These are phyloP conservation scores for Euphorbia celastroides DNA, from an alignment of 441 rosid species.

Conservation along the genomic window DNA sequence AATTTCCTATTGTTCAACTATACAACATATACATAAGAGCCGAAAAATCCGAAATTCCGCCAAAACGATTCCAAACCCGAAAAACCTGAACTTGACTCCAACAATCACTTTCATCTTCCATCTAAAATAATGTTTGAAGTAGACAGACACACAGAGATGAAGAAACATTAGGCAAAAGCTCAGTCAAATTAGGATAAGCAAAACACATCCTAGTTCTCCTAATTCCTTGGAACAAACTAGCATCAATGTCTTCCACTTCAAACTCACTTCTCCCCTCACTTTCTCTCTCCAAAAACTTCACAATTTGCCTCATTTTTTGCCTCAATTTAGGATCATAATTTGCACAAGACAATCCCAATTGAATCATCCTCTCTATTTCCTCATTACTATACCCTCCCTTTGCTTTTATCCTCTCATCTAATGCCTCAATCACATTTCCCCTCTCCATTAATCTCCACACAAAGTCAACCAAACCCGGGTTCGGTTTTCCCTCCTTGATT, in stretches of 20 bases:
- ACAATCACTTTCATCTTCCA: conserved; percentile 36
- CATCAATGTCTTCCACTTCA: conserved; percentile 28
- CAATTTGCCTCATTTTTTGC: conserved; percentile 72
- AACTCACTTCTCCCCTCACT: conserved; percentile 13
- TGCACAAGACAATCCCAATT: conserved; percentile 59
- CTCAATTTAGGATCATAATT: conserved; percentile 45
- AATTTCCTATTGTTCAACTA: too few species aligned
- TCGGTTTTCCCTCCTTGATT: conserved; percentile 52
- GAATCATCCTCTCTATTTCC: conserved; percentile 47
- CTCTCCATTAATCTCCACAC: conserved; percentile 47
- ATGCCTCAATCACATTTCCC: conserved; percentile 31
- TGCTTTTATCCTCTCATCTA: conserved; percentile 33
- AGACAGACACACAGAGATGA: conserved; percentile 22
- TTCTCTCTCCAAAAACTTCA: conserved; percentile 48
- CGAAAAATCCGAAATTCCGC: too few species aligned
- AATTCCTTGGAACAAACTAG: conserved; percentile 31
- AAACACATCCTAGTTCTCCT: conserved; percentile 20
- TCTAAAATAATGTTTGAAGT: conserved; percentile 23
- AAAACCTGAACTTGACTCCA: background rate
- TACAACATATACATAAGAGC: background rate
- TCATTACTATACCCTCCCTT: conserved; percentile 24
- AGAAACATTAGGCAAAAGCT: conserved; percentile 24
- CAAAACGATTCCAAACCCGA: background rate
- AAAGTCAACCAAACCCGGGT: conserved; percentile 45
- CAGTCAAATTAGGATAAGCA: conserved; percentile 37